Evolutionary conservation across 345 rosid genomes (phyloP), one percentile per base, ranked within the genome.

Genomic region (Citrus sp.): DNA sequence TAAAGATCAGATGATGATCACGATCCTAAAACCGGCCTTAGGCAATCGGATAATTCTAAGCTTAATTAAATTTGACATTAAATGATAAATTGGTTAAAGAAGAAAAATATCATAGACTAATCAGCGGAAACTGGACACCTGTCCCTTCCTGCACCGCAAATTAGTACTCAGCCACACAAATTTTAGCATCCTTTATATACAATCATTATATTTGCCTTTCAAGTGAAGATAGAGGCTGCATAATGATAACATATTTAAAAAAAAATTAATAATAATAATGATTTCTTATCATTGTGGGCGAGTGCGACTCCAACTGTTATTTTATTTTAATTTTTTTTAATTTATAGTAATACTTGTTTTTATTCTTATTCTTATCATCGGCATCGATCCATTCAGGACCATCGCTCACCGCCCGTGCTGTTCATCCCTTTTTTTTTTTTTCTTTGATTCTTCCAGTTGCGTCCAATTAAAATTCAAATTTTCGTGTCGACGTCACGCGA

Each of bases 91-190:
- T 34, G 4, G 10, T 22, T 35, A 8, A 19, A 1, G 10, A 61
- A 58, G 70, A 71, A 66, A 84, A 79, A 80, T 67, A 70, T 81
- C 82, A 28, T 6, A 24, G 76, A 25, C 9, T 2, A 27, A 58
- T 4, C n/a, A 25, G 3, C 18, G 56, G 8, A n/a, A 12, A 63
- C 60, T 64, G 40, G 84, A 75, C 84, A 62, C 64, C 70, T 73
- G 86, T 58, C 77, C 70, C 6, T 76, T 59, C 10, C 77, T 16
- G 69, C 86, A 80, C 91, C 91, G 86, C 88, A 1, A 56, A 83
- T 81, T 37, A 30, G 63, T 67, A 79, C 85, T 73, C 83, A 76
- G 76, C 91, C 91, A 81, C 88, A 75, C 27, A 67, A 24, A 56
- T 81, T 62, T 27, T 2, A 30, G 6, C 2, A 16, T 25, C 32